Evolutionary conservation across 805 yeast genomes (phyloP).

Genomic region (Candida jianshihensis): DNA sequence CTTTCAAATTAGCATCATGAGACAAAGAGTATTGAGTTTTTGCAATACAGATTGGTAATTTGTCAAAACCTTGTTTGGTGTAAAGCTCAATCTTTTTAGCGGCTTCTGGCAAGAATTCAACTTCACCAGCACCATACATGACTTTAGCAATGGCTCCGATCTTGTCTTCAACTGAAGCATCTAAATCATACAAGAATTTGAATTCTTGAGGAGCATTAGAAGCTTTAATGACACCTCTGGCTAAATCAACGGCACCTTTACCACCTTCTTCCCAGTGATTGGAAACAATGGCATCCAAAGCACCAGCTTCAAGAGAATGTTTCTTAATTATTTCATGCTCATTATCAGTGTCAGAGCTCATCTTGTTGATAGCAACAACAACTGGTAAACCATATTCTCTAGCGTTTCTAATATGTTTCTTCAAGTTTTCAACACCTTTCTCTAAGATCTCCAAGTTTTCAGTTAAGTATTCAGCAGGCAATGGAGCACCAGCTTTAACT

Average conservation of each 20-base stretch:
- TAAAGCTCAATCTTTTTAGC: constrained; percentile 73
- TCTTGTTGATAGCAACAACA: constrained; percentile 88
- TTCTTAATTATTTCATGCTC: constrained; percentile 76
- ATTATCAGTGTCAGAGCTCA: constrained; percentile 72
- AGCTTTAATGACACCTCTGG: constrained; percentile 75
- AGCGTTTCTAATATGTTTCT: constrained; percentile 85
- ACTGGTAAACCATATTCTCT: constrained; percentile 84
- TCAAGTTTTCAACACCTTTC: constrained; percentile 80
- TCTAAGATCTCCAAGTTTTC: constrained; percentile 77
- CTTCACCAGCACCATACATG: constrained; percentile 89
- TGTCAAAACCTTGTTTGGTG: constrained; percentile 80
- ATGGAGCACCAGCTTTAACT: constrained; percentile 85
- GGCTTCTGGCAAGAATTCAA: constrained; percentile 80
- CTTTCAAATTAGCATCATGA: constrained; percentile 88
- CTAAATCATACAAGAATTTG: constrained; percentile 62
- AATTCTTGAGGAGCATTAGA: constrained; percentile 44
- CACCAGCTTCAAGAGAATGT: constrained; percentile 88
- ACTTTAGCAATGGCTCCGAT: constrained; percentile 69
- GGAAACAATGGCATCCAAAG: constrained; percentile 81
- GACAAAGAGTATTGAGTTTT: constrained; percentile 96
- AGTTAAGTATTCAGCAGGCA: constrained; percentile 73
- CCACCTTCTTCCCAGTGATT: constrained; percentile 98
- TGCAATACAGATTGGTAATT: constrained; percentile 93
- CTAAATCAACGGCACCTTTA: constrained; percentile 76
- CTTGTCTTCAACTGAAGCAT: constrained; percentile 72